Base-by-base conservation (phyloP, 306 rosid species). In the Sicyos baderoa region DNA sequence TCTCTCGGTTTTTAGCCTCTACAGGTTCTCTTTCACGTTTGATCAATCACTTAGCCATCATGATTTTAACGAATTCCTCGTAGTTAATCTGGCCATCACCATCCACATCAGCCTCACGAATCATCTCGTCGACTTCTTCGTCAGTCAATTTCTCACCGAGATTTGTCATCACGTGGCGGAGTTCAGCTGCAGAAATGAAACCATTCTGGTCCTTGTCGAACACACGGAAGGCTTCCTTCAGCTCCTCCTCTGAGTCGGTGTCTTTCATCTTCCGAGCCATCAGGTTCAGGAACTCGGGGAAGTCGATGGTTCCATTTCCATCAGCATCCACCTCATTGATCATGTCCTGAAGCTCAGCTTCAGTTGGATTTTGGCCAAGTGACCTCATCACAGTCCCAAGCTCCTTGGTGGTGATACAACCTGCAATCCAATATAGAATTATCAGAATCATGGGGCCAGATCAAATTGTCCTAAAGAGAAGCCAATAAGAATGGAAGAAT, bases 181-280 rank as follows among this genome's bases (percentile, higher is more conserved):
- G 89, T 84, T 89, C 96, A 37, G 96, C 96, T 3, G 96, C 96
- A 37, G 96, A 86, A 77, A 89, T 89, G 89, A 89, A 89, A 42
- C 96, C 96, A 66, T 89, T 84, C 77, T 89, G 96, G 64, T 89
- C 96, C 88, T 84, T 89, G 81, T 89, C 96, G 0, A 89, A 89
- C 74, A 89, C 91, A 3, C 89, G 86, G 84, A 89, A 89, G 4
- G 96, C 96, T 70, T 86, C 91, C 87, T 86, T 89, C 60, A 89
- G 89, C 79, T 89, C 96, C 79, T 89, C 91, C 83, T 89, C 91
- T 0, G 89, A 86, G 67, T 89, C 91, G 1, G 96, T 86, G 71
- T 86, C 96, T 47, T 86, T 84, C 96, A 86, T 89, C 89, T 89
- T 89, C 48, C 89, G 77, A 6, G 91, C 96, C 96, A 89, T 89